A percentile compares a stretch with the other conserved stretches of the same genome.
These are phyloP conservation scores for Eutypella sp. DNA, from an alignment of 2,329 filamentous ascomycete genomes.

Conservation along the genomic window DNA sequence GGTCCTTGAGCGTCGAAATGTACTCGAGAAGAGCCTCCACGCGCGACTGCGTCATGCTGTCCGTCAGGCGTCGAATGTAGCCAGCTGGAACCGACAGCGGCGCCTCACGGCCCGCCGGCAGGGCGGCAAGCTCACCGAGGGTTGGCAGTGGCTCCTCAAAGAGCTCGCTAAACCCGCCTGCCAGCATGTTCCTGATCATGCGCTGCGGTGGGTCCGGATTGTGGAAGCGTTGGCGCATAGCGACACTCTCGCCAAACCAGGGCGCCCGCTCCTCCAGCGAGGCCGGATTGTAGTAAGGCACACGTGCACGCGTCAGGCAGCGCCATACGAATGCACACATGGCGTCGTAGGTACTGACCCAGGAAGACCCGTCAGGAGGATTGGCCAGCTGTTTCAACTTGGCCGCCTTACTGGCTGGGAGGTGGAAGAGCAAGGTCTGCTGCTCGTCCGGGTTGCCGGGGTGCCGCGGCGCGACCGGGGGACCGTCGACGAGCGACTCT, in stretches of 20 bases:
- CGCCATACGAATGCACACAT: slow-evolving; percentile 38
- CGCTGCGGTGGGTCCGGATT: slow-evolving; percentile 27
- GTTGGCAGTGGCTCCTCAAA: too few species aligned
- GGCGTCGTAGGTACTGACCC: slow-evolving; percentile 43
- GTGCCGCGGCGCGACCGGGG: slow-evolving; percentile 22
- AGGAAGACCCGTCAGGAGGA: slow-evolving; percentile 26
- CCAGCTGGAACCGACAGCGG: too few species aligned
- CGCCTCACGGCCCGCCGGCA: too few species aligned
- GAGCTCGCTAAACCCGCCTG: too few species aligned
- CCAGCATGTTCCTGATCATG: too few species aligned
- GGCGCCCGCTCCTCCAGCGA: slow-evolving; percentile 17
- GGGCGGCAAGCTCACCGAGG: too few species aligned
- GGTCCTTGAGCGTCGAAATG: too few species aligned
- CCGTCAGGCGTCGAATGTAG: too few species aligned
- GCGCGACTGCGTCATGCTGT: too few species aligned
- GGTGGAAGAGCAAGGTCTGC: slow-evolving; percentile 34
- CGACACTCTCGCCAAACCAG: slow-evolving; percentile 33
- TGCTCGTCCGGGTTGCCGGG: slow-evolving; percentile 19
- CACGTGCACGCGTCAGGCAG: slow-evolving; percentile 29
- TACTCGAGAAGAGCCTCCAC: too few species aligned
- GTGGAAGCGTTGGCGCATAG: slow-evolving; percentile 33
- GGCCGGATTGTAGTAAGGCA: slow-evolving; percentile 27
- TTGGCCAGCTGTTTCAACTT: slow-evolving; percentile 33
- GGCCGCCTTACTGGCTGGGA: slow-evolving; percentile 37
- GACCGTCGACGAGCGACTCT: slow-evolving; percentile 27